Base-by-base conservation (phyloP, 345 rosid species). In the Geranium brycei region DNA sequence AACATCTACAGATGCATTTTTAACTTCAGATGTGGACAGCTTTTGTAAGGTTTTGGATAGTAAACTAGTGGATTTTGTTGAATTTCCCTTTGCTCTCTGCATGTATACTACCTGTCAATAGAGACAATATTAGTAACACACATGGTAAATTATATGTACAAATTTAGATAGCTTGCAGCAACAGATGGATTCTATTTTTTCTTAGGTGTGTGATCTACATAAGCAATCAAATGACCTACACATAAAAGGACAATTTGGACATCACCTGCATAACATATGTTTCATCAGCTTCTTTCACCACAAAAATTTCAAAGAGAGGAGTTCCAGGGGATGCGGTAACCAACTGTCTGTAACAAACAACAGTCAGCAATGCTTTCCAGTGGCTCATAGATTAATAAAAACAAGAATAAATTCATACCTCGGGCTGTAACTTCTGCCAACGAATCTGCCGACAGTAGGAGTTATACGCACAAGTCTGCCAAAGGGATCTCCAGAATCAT, bases 261-360 rank as follows among this genome's bases (percentile, higher is more conserved):
- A 67, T 73, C 69, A 92, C 98, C 95, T 89, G 88, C 95, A 83
- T 89, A 61, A 70, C 75, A 69, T 87, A 89, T 61, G 76, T 73
- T 62, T 78, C 91, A 14, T 80, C 83, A 35, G 70, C 74, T 65
- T 87, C 87, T 80, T 83, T 89, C 72, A 85, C 91, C 70, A 89
- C 87, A 64, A 86, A 92, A 77, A 92, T 85, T 80, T 92, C 98
- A 77, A 89, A 92, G n/a, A 92, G 73, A 17, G 91, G 96, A 71
- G 86, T 84, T 73, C 98, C 98, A 69, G 90, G 80, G 63, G 90
- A 83, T 71, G 82, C 81, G 71, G 83, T 80, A 66, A 80, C 83
- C 83, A 92, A 75, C 77, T 92, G 95, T 79, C 98, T 92, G 91
- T 65, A 80, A 40, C 66, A 78, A 80, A 31, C 53, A 66, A 66